Percentiles rank a stretch among this genome's conserved stretches.
These are phyloP conservation scores for Annulohypoxylon maeteangense DNA, from an alignment of 495 filamentous ascomycete genomes.

Conservation along the genomic window DNA sequence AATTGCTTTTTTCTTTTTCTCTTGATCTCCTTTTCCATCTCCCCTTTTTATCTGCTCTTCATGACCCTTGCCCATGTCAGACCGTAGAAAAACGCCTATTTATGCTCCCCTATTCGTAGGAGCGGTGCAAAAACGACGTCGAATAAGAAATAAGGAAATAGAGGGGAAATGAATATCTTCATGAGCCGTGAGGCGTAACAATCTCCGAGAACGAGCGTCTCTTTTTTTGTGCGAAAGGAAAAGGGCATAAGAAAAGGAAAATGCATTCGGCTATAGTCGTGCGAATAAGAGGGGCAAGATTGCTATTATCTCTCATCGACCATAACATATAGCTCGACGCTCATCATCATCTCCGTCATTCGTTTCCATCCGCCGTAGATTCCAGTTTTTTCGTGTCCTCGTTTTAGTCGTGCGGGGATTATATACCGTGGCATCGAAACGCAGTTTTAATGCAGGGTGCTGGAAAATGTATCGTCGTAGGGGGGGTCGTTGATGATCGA, in stretches of 20 bases:
- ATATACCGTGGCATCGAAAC: conserved; percentile 5
- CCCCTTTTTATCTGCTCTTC: conserved; percentile 1
- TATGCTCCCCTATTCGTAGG: conserved; percentile 16
- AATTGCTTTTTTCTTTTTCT: conserved; percentile 14
- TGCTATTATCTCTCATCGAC: not conserved
- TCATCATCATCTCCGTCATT: conserved; percentile 22
- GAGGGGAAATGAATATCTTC: conserved; percentile 4
- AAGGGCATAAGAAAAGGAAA: not conserved
- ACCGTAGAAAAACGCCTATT: conserved; percentile 18
- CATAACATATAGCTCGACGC: not conserved
- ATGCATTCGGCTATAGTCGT: not conserved
- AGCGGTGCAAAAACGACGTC: not conserved
- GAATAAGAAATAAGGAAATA: not conserved
- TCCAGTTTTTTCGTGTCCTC: conserved; percentile 10
- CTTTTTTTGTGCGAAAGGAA: conserved; percentile 14
- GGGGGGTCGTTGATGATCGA: conserved; percentile 1
- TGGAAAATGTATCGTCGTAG: not conserved
- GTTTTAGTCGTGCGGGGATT: conserved; percentile 13
- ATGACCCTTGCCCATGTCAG: conserved; percentile 6
- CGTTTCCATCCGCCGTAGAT: not conserved
- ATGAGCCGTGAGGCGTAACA: conserved; percentile 41
- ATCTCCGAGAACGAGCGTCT: conserved; percentile 38
- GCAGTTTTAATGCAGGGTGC: not conserved
- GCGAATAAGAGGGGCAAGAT: not conserved
- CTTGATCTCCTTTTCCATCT: not conserved